Conservation (phyloP, 306 rosid species). For the Aeschynomene evenia region DNA sequence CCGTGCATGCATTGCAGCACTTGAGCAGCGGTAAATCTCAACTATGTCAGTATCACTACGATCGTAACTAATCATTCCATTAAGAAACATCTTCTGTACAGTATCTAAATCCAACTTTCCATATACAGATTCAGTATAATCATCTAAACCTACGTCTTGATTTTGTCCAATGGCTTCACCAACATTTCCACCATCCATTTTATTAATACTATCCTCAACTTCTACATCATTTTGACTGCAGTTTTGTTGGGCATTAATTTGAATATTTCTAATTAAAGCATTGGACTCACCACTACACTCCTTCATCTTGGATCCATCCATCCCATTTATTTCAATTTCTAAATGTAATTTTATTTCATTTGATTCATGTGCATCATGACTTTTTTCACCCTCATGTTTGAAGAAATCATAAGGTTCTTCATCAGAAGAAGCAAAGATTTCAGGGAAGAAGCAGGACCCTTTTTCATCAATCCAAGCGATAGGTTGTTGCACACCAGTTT, state of each 20-base stretch:
- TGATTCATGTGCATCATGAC: conserved; percentile 37
- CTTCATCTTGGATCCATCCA: conserved; percentile 40
- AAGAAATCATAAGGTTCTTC: conserved; percentile 32
- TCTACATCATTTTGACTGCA: conserved; percentile 40
- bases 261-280: conserved; percentile 43
- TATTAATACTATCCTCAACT: conserved; percentile 61
- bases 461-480: conserved; percentile 93
- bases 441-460: conserved; percentile 86
- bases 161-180: conserved; percentile 40
- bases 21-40: conserved; percentile 49
- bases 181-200: conserved; percentile 31
- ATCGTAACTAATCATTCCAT: conserved; percentile 48
- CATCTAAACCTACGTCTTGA: conserved; percentile 37
- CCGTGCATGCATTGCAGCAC: conserved; percentile 48
- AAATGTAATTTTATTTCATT: conserved; percentile 64
- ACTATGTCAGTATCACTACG: conserved; percentile 36
- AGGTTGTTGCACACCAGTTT: conserved; percentile 63
- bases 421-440: conserved; percentile 44
- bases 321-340: conserved; percentile 79
- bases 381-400: conserved; percentile 28
- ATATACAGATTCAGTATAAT: conserved; percentile 36
- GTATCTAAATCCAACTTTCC: conserved; percentile 46
- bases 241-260: conserved; percentile 42
- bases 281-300: conserved; percentile 88
- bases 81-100: conserved; percentile 59